Base-by-base conservation (phyloP, 495 filamentous ascomycete genomes). In the Penicillium atrosanguineum region DNA sequence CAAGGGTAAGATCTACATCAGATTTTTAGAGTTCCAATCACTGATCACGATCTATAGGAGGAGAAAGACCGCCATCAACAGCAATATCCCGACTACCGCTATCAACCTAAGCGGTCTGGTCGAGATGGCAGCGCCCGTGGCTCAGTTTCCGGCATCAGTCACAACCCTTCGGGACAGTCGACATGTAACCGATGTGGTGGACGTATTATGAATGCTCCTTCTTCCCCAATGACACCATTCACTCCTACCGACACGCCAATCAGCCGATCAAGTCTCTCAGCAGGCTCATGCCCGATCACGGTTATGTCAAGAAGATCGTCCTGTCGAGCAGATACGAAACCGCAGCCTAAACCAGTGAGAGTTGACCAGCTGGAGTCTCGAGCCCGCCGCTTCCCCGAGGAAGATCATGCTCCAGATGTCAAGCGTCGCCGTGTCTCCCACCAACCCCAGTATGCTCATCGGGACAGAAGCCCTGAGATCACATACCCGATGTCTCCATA, bases 11-110 rank as follows among this genome's bases (percentile, higher is more conserved):
- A 20, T 9, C 20, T 38, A 7, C 1, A 39, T 4, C 21, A 15
- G 14, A 23, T 1, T 2, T 20, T 7, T 29, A 6, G 2, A 21
- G 2, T 40, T 34, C 25, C 3, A 7, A 41, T 4, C 7, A 6
- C 42, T 58, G 18, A 44, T 23, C 46, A 26, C 31, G 34, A 19
- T 6, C 16, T 19, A 7, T 57, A 91, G 84, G 90, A 96, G 72
- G 94, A 97, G 67, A 97, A 97, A 73, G 74, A 84, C 49, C 87
- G 89, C 7, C 94, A 98, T 72, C 87, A 89, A 60, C 85, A 85
- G 55, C 88, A 94, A 69, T 96, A 96, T 67, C 94, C 94, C 5
- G 87, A 89, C 49, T 98, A 98, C 68, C 83, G 90, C 62, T 98
- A 96, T 68, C 91, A 96, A 68, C 94, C 94, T 38, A 87, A 91